phyloP scores from a whole-genome alignment of 352 stramenopile species.

The Thalassiosira livingstoniorum region DNA sequence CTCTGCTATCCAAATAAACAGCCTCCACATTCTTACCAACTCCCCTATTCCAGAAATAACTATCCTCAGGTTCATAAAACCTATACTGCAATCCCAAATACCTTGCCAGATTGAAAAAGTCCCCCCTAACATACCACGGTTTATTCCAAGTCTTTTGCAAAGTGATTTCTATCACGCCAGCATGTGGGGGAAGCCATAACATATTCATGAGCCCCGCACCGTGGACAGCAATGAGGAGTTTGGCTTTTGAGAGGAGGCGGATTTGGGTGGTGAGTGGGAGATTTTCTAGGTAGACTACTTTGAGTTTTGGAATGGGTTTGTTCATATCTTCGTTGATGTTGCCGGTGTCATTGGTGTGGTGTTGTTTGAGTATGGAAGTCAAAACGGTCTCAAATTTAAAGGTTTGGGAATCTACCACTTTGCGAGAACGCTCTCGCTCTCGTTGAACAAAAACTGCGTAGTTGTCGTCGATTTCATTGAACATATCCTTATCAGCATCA shows the following conservation, averaged over 20 bases:
- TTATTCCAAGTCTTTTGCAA: not conserved
- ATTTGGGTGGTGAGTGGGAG: not conserved
- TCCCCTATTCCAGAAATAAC: not conserved
- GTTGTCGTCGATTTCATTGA: not conserved
- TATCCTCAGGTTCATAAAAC: not conserved
- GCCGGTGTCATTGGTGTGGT: not conserved
- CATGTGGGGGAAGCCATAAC: not conserved
- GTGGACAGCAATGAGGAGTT: slow-evolving; percentile 3
- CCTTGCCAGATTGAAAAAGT: slow-evolving; percentile 11
- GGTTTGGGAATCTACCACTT: not conserved
- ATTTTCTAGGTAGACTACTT: not conserved
- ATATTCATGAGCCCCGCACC: slow-evolving; percentile 1
- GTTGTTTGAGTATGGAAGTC: not conserved
- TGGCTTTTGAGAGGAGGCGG: not conserved
- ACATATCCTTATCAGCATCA: too few species aligned
- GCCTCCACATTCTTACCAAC: not conserved
- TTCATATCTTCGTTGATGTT: not conserved
- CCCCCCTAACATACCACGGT: not conserved
- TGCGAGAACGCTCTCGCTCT: not conserved
- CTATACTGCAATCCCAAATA: slow-evolving; percentile 9
- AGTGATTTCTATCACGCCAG: slow-evolving; percentile 6
- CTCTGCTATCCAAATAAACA: slow-evolving; percentile 5
- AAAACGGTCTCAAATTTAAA: not conserved
- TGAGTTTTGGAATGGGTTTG: not conserved
- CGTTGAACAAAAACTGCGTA: not conserved